These are phyloP conservation scores for Rosa lucieae DNA, from an alignment of 306 rosid genomes.

Conservation along the genomic window DNA sequence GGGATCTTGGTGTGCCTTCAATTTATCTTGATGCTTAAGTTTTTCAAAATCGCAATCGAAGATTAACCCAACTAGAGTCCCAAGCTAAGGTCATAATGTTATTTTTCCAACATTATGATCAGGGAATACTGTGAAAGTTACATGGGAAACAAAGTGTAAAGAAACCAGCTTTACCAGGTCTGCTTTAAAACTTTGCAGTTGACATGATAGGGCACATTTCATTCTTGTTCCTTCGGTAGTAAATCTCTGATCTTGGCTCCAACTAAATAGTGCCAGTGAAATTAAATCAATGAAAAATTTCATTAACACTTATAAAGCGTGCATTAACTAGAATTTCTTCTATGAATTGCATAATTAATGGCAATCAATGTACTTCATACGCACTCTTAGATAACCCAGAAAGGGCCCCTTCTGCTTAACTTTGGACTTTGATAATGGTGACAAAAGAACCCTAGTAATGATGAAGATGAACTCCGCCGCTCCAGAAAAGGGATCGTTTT, in stretches of 20 bases:
- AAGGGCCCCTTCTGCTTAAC: conserved; percentile 37
- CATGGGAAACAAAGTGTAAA: not conserved
- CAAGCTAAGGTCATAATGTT: not conserved
- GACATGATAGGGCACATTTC: not conserved
- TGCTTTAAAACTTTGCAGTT: conserved; percentile 4
- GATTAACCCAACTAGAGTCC: not conserved
- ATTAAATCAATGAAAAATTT: not conserved
- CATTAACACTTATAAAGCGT: not conserved
- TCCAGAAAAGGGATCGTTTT: conserved; percentile 36
- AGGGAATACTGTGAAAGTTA: not conserved
- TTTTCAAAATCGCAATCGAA: not conserved
- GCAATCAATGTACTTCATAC: not conserved
- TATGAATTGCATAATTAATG: not conserved
- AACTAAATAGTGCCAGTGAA: not conserved
- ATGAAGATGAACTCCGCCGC: conserved; percentile 84
- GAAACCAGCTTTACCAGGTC: conserved; percentile 3
- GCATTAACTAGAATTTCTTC: not conserved
- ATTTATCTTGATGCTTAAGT: not conserved
- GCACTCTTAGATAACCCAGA: not conserved
- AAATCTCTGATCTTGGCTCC: not conserved
- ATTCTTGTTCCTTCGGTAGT: not conserved
- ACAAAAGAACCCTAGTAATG: conserved; percentile 56
- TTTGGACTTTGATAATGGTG: conserved; percentile 57
- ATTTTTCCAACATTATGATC: not conserved
- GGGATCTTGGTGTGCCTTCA: not conserved